phyloP scores from a whole-genome alignment of 306 rosid species.

The Fragaria vesca region DNA sequence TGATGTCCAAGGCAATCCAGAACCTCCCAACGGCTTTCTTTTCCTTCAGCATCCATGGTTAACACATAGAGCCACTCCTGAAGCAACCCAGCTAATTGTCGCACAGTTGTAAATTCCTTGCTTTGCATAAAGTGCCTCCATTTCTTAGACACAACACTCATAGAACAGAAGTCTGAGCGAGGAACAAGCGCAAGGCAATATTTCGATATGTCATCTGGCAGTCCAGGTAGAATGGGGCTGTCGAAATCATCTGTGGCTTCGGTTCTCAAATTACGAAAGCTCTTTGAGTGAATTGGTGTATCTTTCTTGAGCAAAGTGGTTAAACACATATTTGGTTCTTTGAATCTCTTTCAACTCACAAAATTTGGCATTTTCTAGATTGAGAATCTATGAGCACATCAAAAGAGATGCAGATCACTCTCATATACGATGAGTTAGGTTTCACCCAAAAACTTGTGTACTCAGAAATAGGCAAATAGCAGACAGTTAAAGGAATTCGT shows the following conservation, averaged over 20 bases:
- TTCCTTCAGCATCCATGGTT: conserved; percentile 52
- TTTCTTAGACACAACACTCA: conserved; percentile 76
- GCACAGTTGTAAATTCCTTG: conserved; percentile 67
- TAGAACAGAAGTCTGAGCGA: conserved; percentile 57
- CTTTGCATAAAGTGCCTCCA: conserved; percentile 84
- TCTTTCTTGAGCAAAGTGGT: conserved; percentile 43
- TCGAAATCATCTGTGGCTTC: conserved; percentile 35
- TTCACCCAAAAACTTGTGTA: conserved; percentile 29
- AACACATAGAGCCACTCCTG: conserved; percentile 94
- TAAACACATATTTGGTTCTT: conserved; percentile 57
- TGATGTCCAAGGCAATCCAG: conserved; percentile 66
- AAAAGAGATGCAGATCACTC: conserved; percentile 26
- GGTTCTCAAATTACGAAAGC: conserved; percentile 34
- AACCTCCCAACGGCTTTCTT: conserved; percentile 89
- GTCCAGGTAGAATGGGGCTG: conserved; percentile 63
- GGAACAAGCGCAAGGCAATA: conserved; percentile 92
- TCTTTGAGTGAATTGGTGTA: conserved; percentile 38
- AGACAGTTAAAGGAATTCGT: conserved; percentile 53
- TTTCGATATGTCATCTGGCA: conserved; percentile 91
- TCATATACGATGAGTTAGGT: conserved; percentile 22
- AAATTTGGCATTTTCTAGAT: conserved; percentile 53
- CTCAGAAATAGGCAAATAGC: conserved; percentile 3
- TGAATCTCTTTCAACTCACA: conserved; percentile 53
- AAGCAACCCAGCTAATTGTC: conserved; percentile 71
- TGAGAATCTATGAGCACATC: conserved; percentile 29